phyloP scores from a whole-genome alignment of 306 rosid genomes.

The Dryas drummondii region DNA sequence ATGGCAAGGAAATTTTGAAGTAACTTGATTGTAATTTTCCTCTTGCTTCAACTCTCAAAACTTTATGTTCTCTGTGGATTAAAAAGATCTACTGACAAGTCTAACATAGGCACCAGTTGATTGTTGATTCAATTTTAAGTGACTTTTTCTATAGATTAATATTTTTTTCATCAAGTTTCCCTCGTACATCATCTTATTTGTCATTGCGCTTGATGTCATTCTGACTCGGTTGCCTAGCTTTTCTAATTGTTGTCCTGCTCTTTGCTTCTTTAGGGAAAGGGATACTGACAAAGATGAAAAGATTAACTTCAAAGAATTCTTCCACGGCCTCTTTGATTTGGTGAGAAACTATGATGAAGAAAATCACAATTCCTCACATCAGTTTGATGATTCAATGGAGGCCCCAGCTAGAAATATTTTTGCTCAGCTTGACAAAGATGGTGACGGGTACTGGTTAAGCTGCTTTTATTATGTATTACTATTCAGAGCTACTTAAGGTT shows the following conservation, averaged over 20 bases:
- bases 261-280: slow-evolving; percentile 62
- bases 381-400: slow-evolving; percentile 58
- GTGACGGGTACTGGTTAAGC: slow-evolving; percentile 65
- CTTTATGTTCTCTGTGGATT: background rate
- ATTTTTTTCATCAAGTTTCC: background rate
- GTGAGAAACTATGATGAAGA: slow-evolving; percentile 88
- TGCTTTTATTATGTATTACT: slow-evolving; percentile 16
- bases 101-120: background rate
- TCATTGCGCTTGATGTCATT: background rate
- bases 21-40: slow-evolving; percentile 6
- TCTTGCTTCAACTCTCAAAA: background rate
- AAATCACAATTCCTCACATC: slow-evolving; percentile 59
- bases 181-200: background rate
- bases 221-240: background rate
- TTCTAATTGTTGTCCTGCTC: slow-evolving; percentile 29
- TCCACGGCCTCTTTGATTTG: slow-evolving; percentile 96
- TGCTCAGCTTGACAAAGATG: slow-evolving; percentile 82
- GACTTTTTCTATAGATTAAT: background rate
- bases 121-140: background rate
- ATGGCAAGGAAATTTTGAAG: background rate
- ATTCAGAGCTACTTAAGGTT: slow-evolving; percentile 15
- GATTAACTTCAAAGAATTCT: slow-evolving; percentile 88
- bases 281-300: slow-evolving; percentile 89
- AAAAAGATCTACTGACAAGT: background rate
- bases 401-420: slow-evolving; percentile 77